Base-by-base conservation (phyloP, 148 eudicot species). In the Polygonum maritimum region DNA sequence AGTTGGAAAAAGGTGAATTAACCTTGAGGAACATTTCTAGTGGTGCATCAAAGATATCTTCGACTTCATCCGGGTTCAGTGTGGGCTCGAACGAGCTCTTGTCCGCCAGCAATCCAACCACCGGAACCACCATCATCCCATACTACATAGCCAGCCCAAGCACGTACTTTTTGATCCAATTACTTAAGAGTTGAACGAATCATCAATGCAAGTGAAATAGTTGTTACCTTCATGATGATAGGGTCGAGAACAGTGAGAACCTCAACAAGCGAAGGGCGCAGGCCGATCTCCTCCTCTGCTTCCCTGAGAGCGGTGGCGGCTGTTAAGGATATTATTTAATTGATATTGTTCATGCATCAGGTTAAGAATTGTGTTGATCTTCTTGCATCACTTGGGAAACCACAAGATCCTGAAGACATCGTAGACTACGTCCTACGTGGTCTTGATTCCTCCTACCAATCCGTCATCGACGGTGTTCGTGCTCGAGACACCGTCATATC, bases 121-220 rank as follows among this genome's bases (percentile, higher is more conserved):
- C 74, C 74, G 74, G 74, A 44, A 72, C 54, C 7, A 72, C 74
- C 36, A 44, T 48, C 74, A 72, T 72, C 33, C 74, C 74, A 45
- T 18, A 21, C 74, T 72, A 33, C 31, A 26, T 26, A 26, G 31
- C 31, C 31, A n/a, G n/a, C n/a, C n/a, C n/a, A n/a, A n/a, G n/a
- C n/a, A n/a, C n/a, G n/a, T n/a, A n/a, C n/a, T n/a, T n/a, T n/a
- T n/a, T n/a, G n/a, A n/a, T n/a, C 31, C 31, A 26, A 26, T 26
- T 26, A 26, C 31, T 26, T 26, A 26, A 26, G 31, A 26, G 31
- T 26, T 26, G 0, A 26, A 1, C 31, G 31, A 26, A 26, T 26
- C 65, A 26, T 26, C 65, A 58, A 18, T 40, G 44, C 35, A 31
- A 60, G 0, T 5, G 26, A 12, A 3, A 12, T 36, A 69, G 41